Base-by-base conservation (phyloP, 108 stramenopile genomes). In the Cyclotella baltica region DNA sequence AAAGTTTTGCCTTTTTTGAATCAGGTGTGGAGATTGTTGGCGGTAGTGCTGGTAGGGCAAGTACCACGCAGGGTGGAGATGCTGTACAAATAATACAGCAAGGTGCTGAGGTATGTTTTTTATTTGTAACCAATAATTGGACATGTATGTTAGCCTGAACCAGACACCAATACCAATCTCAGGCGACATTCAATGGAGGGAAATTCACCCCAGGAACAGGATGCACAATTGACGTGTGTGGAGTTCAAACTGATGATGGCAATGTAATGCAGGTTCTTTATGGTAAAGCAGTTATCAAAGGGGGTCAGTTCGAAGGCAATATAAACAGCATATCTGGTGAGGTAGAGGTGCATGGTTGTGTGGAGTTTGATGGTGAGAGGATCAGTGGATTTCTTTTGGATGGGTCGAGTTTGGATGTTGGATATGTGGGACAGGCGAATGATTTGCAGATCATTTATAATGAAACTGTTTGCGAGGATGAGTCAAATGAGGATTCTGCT, bases 341-440 rank as follows among this genome's bases (percentile, higher is more conserved):
- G 13, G 50, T 76, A n/a, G 67, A 61, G 25, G 31, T 76, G 31
- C 67, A 76, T 69, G 76, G 76, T 22, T 76, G 76, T 51, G 76
- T 76, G 40, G 56, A 56, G 40, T 67, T 56, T 38, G 55, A 59
- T 48, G 67, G 46, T 4, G 76, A 53, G 59, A 74, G 48, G 52
- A 76, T 76, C 8, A 5, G 22, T 4, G 76, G 76, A 35, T 43
- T 69, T 27, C 59, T 76, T 13, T 22, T 47, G n/a, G 76, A 76
- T 69, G 76, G 76, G 20, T 62, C 58, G 31, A 40, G 28, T 15
- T 66, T 76, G 28, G 59, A 76, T 69, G 76, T 76, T 34, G 27
- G 18, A 23, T 76, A 68, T 69, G 37, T 33, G n/a, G 67, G 67
- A 28, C 37, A 38, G 0, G 46, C 47, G 57, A 64, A 65, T 55